Evolutionary conservation across 2,329 filamentous ascomycete genomes (phyloP), one percentile per base, ranked within the genome.

Genomic region (Ceratocystis variospora): DNA sequence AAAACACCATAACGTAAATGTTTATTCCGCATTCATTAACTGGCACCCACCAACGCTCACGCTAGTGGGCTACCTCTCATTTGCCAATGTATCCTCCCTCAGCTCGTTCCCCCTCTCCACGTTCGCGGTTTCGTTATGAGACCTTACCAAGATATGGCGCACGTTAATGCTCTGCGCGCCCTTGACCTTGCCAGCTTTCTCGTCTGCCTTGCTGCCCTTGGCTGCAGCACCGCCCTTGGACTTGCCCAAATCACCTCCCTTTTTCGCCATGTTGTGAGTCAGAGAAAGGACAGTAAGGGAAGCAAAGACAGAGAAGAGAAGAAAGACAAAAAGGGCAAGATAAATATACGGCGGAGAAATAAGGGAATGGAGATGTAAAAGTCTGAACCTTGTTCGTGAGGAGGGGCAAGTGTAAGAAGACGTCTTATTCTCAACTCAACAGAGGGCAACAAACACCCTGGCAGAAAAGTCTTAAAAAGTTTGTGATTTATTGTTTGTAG

Each of bases 81-180:
- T 41, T 41, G 12, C 37, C 37, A 4, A 10, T 41, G 22, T 25
- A 22, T 25, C 0, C 48, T 53, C 48, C 22, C 48, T 53, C 48
- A 0, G 10, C 31, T 28, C 17, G 15, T 59, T 15, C 17, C 55
- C 17, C 15, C 22, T 2, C 31, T 15, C 45, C 44, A 12, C 10
- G 10, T 41, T 41, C 37, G 1, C 12, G 12, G 37, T 41, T 63
- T 45, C 15, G 69, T 74, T 64, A 31, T 59, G 55, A 37, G 55
- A 59, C 55, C 31, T 59, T 70, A 82, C 81, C 71, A 89, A 75
- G 68, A 90, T 89, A 74, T 91, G 88, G 50, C 88, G 82, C 64
- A 88, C 86, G 72, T 89, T 89, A 76, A 90, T 88, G 67, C 79
- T 80, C 71, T 86, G 84, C 0, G 85, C 86, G 28, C 83, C 80